Evolutionary conservation across 2,329 filamentous ascomycete genomes (phyloP).

Genomic region (Colletotrichum graminicola): DNA sequence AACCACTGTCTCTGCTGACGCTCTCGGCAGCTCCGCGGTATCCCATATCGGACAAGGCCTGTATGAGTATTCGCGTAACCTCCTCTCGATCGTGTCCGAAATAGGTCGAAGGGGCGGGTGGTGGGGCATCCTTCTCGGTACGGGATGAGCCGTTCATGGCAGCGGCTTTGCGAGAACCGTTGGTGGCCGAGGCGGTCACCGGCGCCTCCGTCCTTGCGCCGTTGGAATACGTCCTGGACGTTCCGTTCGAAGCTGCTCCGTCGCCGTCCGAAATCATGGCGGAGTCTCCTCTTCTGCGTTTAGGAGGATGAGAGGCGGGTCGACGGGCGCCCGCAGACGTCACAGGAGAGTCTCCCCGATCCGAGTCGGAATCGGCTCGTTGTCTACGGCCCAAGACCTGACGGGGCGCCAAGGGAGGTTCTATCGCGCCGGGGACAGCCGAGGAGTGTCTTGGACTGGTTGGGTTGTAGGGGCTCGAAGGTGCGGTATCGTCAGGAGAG

Average conservation of each 20-base stretch:
- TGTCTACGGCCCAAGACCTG: slow-evolving; percentile 68
- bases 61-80: slow-evolving; percentile 91
- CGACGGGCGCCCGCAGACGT: slow-evolving; percentile 44
- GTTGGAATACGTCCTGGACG: slow-evolving; percentile 66
- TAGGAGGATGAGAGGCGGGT: slow-evolving; percentile 48
- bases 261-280: slow-evolving; percentile 75
- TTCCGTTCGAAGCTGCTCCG: slow-evolving; percentile 63
- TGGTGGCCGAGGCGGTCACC: slow-evolving; percentile 52
- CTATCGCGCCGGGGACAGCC: slow-evolving; percentile 56
- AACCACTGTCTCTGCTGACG: slow-evolving; percentile 86
- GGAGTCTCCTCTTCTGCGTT: slow-evolving; percentile 69
- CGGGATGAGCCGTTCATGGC: slow-evolving; percentile 44
- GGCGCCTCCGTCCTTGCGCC: slow-evolving; percentile 64
- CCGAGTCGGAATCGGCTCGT: slow-evolving; percentile 59
- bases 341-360: slow-evolving; percentile 48
- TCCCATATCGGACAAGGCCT: slow-evolving; percentile 89
- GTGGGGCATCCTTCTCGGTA: slow-evolving; percentile 47
- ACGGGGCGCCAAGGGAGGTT: slow-evolving; percentile 51
- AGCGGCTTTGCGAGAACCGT: slow-evolving; percentile 56
- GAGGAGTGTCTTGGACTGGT: slow-evolving; percentile 45
- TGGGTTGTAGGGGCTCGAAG: slow-evolving; percentile 42
- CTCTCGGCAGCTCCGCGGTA: slow-evolving; percentile 82
- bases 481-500: slow-evolving; percentile 30
- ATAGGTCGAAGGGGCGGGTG: slow-evolving; percentile 62
- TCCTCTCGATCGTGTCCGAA: slow-evolving; percentile 92